Base-by-base conservation (phyloP, 257 asterid species). In the Nicotiana undulata region DNA sequence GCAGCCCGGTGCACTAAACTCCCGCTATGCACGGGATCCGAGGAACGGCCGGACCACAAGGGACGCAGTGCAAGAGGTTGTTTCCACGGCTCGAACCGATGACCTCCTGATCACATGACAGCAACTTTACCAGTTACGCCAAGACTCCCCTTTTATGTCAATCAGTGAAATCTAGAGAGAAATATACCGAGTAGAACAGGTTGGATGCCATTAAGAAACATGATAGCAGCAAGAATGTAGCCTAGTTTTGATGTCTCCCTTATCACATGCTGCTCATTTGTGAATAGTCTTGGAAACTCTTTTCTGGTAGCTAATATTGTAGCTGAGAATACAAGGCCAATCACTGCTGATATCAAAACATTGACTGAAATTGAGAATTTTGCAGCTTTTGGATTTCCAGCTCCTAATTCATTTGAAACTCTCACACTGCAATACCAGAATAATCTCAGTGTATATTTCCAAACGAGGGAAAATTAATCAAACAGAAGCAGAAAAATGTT, bases 341-440 rank as follows among this genome's bases (percentile, higher is more conserved):
- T 46, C 37, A 83, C 12, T 20, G 83, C 85, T 29, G 88, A 83
- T 60, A 81, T 85, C 74, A 83, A 72, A 15, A 76, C 75, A 76
- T 83, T 83, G 51, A 87, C 85, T 2, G 46, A 6, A 20, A 87
- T 51, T 1, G 90, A 40, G 6, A 85, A 63, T 75, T 83, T 81
- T 67, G 87, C 88, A 20, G 82, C 76, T 40, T 87, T 83, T 9
- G 90, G 80, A 32, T 81, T 68, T 75, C 85, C 86, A 24, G 85
- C 88, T 83, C 90, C 90, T 24, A 87, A 80, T 79, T 87, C 90
- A 77, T 87, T 87, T 16, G 90, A 85, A 32, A 87, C 88, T 76
- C 90, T 79, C 12, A 87, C 90, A 81, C 88, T 87, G 83, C 63
- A 79, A 22, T 0, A 32, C 72, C 58, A 63, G 9, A 6, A 60